Base-by-base conservation (phyloP, 2,329 filamentous ascomycete species). In the Chrysoporthe deuterocubensis region DNA sequence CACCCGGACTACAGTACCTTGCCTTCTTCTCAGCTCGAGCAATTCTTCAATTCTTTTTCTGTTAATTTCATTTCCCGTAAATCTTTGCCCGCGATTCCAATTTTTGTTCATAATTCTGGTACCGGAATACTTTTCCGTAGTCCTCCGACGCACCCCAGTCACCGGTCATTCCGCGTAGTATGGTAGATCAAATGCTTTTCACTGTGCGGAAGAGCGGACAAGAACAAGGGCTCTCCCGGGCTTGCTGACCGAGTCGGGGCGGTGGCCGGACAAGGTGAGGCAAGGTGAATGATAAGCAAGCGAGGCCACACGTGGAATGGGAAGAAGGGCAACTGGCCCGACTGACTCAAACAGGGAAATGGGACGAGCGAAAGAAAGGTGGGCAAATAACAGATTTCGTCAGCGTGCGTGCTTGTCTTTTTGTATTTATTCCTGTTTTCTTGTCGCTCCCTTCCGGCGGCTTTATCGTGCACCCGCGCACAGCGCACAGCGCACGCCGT, bases 171-270 rank as follows among this genome's bases (percentile, higher is more conserved):
- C 62, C 52, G 50, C 57, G 42, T 21, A 44, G 21, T 40, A 21
- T 58, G 34, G 37, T n/a, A 44, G 40, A 60, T 60, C n/a, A 26
- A 44, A 57, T 26, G 54, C 32, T 40, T 40, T 32, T 40, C 54
- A 57, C 34, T 57, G 54, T 57, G 54, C 54, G 34, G 34, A 50
- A 63, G 50, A 18, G 5, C 5, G 42, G 43, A 48, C 21, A 11
- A 57, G 21, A 34, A 48, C 26, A 48, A 32, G 59, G 42, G 59
- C 57, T 42, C 56, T 40, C 56, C 57, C 37, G 57, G 57, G 57
- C n/a, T 21, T 60, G 40, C n/a, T 60, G 37, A 60, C 57, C 57
- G 57, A 60, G 56, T 58, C n/a, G 56, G 37, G 56, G 40, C n/a
- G 57, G 57, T 43, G n/a, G 18, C 57, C 57, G 40, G 37, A 13